Conservation (phyloP, 1,284 basidiomycete genomes). For the Fomes fomentarius region DNA sequence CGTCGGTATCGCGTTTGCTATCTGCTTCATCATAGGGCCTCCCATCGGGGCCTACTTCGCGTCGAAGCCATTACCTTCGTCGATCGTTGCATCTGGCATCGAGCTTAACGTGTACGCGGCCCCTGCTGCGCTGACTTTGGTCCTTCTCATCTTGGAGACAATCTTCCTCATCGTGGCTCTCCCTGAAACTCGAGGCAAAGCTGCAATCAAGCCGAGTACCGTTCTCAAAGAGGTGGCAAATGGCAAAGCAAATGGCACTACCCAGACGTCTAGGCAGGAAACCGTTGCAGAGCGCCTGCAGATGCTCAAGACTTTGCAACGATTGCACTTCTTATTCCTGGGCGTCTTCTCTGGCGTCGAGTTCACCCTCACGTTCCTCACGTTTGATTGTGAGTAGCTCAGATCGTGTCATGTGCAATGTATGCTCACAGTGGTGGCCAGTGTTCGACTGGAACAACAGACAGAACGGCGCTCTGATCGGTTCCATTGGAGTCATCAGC, state of each 20-base stretch:
- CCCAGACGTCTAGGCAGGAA: conserved; percentile 28
- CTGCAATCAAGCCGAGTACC: conserved; percentile 25
- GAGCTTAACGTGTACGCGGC: conserved; percentile 85
- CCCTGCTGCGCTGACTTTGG: conserved; percentile 78
- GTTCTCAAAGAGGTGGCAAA: conserved; percentile 20
- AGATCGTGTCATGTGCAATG: no score
- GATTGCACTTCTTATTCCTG: conserved; percentile 82
- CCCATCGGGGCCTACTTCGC: conserved; percentile 86
- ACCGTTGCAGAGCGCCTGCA: conserved; percentile 54
- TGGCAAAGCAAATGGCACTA: conserved; percentile 17
- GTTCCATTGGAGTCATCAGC: conserved; percentile 86
- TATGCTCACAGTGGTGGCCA: conserved; percentile 30
- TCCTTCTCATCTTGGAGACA: conserved; percentile 73
- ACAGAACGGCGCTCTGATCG: conserved; percentile 86
- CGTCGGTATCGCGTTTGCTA: conserved; percentile 91
- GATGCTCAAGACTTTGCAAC: conserved; percentile 58
- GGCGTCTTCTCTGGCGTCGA: conserved; percentile 90
- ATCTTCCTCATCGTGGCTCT: conserved; percentile 73
- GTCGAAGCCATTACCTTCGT: conserved; percentile 63
- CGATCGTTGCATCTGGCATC: conserved; percentile 58
- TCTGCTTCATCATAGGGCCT: conserved; percentile 88
- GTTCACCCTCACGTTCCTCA: conserved; percentile 90
- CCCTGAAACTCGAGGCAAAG: conserved; percentile 73
- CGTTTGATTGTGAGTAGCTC: conserved; percentile 74
- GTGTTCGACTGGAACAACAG: conserved; percentile 89